A percentile compares a stretch with the other conserved stretches of the same genome.
phyloP scores from a whole-genome alignment of 495 filamentous ascomycete genomes.

The Hypoxylon lenormandii region DNA sequence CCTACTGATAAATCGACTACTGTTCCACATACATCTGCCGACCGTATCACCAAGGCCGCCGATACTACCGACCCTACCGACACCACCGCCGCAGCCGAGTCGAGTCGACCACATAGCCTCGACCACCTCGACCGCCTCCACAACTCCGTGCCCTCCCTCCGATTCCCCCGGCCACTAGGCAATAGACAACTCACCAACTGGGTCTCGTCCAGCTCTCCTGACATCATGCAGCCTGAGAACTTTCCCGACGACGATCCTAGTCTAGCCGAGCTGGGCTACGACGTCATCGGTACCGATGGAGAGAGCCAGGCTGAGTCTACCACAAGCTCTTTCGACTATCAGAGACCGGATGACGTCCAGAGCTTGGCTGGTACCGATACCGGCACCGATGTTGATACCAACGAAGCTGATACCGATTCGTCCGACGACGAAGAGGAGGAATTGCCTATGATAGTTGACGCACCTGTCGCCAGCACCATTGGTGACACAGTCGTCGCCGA shows the following conservation, averaged over 20 bases:
- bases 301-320: slow-evolving; percentile 60
- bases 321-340: slow-evolving; percentile 62
- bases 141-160: slow-evolving; percentile 57
- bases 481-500: slow-evolving; percentile 49
- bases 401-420: slow-evolving; percentile 53
- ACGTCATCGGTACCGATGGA: slow-evolving; percentile 65
- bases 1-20: slow-evolving; percentile 44
- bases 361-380: slow-evolving; percentile 66
- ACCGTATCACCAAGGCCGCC: slow-evolving; percentile 20
- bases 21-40: slow-evolving; percentile 36
- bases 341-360: slow-evolving; percentile 65
- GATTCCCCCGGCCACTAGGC: slow-evolving; percentile 63
- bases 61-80: slow-evolving; percentile 21
- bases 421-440: slow-evolving; percentile 56
- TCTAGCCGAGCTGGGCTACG: slow-evolving; percentile 69
- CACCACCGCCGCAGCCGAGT: slow-evolving; percentile 26
- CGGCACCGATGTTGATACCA: slow-evolving; percentile 52
- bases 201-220: slow-evolving; percentile 63
- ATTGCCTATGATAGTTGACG: slow-evolving; percentile 30
- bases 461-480: slow-evolving; percentile 37
- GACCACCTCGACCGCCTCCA: slow-evolving; percentile 40
- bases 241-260: slow-evolving; percentile 57
- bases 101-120: slow-evolving; percentile 22
- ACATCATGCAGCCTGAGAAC: slow-evolving; percentile 60
- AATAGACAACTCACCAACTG: slow-evolving; percentile 64